Evolutionary conservation across 331 rosid species (phyloP).

Genomic region (Pyrus hybrid): DNA sequence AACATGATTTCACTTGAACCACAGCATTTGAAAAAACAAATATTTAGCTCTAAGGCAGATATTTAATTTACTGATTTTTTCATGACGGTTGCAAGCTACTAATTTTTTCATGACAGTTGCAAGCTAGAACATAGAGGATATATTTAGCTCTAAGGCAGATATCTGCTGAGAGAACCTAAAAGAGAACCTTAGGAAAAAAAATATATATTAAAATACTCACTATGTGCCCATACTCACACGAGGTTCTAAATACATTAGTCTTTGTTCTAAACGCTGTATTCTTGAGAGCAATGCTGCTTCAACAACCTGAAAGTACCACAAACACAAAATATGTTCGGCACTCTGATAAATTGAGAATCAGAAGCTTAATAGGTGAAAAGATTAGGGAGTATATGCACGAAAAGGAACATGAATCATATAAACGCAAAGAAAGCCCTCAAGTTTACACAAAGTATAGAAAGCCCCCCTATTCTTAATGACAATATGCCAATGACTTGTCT

Average conservation of each 20-base stretch:
- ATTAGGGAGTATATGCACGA: not conserved
- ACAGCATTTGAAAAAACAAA: not conserved
- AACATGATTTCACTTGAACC: not conserved
- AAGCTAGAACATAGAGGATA: not conserved
- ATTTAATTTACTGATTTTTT: too few species aligned
- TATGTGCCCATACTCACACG: conserved; percentile 91
- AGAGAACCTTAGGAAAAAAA: not conserved
- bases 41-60: too few species aligned
- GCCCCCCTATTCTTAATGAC: too few species aligned
- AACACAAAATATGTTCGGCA: not conserved
- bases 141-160: not conserved
- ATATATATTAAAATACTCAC: conserved; percentile 42
- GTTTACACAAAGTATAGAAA: too few species aligned
- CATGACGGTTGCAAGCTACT: not conserved
- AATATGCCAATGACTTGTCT: too few species aligned
- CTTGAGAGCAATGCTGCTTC: conserved; percentile 98
- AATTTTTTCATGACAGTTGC: not conserved
- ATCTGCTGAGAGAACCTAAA: not conserved
- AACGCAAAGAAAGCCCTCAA: not conserved
- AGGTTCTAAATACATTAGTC: conserved; percentile 84
- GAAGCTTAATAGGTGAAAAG: not conserved
- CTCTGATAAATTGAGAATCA: not conserved
- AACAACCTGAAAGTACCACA: conserved; percentile 62
- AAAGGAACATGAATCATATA: not conserved
- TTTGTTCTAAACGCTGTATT: conserved; percentile 75